Conservation (phyloP, 75 land plant genomes). For the Sequoia sempervirens region DNA sequence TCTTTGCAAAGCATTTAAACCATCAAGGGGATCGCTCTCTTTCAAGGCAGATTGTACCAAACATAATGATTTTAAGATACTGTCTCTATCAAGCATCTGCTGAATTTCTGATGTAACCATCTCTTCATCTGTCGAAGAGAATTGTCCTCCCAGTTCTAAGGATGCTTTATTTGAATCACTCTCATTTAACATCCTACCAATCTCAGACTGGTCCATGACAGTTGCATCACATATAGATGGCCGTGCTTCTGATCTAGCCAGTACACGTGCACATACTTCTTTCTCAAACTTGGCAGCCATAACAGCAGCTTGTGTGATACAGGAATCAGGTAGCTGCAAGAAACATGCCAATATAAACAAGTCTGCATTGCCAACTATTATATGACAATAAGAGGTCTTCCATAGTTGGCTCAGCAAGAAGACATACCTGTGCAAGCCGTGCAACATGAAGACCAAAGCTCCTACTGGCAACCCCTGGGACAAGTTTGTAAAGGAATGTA, state of each 20-base stretch:
- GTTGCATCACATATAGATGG: not conserved
- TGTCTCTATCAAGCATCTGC: not conserved
- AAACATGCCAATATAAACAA: not conserved
- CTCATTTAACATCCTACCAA: not conserved
- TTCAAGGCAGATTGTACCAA: not conserved
- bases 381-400: not conserved
- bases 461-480: conserved; percentile 76
- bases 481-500: conserved; percentile 88
- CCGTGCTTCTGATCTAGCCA: conserved; percentile 8
- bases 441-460: conserved; percentile 99
- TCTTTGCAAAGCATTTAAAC: not conserved
- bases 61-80: not conserved
- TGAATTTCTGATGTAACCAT: not conserved
- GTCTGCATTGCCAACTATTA: not conserved
- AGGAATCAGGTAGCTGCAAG: conserved; percentile 72
- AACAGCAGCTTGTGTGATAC: conserved; percentile 55
- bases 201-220: not conserved
- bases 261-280: conserved; percentile 21
- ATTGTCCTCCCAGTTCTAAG: not conserved
- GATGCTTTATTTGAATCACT: not conserved
- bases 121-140: conserved; percentile 6
- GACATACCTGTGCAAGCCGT: conserved; percentile 82
- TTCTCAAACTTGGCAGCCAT: conserved; percentile 82
- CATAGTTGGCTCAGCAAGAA: not conserved
- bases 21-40: conserved; percentile 2